These are phyloP conservation scores for Stagonosporopsis chrysanthemi DNA, from an alignment of 2,329 filamentous ascomycete species.

Conservation along the genomic window DNA sequence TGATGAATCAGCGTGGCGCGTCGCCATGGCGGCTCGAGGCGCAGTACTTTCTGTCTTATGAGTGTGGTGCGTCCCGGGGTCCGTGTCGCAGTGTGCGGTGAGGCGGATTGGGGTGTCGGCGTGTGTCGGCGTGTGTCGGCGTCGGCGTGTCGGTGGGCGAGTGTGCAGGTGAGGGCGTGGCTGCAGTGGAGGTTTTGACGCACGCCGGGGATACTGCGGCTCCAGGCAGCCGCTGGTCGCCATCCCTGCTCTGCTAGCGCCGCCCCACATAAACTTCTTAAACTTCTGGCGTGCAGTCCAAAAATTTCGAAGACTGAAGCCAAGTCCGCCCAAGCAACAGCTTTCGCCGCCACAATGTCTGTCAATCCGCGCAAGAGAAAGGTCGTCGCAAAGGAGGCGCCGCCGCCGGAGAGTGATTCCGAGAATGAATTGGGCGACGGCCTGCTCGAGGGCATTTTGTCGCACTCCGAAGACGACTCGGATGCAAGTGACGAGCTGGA, in stretches of 20 bases:
- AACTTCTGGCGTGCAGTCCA: conserved; percentile 36
- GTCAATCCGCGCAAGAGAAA: conserved; percentile 61
- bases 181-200: conserved; percentile 1
- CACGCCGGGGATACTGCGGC: not conserved
- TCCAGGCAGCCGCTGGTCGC: not conserved
- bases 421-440: conserved; percentile 50
- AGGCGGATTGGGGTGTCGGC: not conserved
- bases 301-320: conserved; percentile 21
- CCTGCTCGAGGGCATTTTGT: conserved; percentile 52
- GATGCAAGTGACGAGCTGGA: conserved; percentile 33
- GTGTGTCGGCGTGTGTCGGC: too few species aligned
- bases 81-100: not conserved
- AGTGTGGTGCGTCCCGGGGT: not conserved
- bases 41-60: conserved; percentile 29
- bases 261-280: conserved; percentile 35
- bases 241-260: conserved; percentile 5
- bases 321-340: conserved; percentile 5
- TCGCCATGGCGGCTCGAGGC: conserved; percentile 49
- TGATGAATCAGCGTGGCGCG: conserved; percentile 76
- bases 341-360: conserved; percentile 34
- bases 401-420: conserved; percentile 38
- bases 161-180: not conserved
- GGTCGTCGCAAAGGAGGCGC: conserved; percentile 48
- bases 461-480: conserved; percentile 52
- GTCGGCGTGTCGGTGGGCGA: not conserved